Conservation (phyloP, 2,329 filamentous ascomycete genomes). For the Calonectria fujianensis region DNA sequence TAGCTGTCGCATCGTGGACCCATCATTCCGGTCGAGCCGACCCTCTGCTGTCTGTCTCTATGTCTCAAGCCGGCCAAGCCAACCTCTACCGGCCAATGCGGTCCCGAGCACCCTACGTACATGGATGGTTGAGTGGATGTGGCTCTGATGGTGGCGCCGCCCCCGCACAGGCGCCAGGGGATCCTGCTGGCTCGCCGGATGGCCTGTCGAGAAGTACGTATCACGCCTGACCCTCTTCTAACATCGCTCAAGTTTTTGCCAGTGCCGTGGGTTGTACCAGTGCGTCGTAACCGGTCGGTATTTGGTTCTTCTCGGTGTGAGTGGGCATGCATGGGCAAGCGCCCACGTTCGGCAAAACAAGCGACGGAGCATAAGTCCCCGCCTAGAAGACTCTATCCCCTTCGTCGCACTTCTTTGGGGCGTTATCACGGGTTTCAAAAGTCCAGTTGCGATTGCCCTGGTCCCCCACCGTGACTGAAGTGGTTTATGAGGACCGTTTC, state of each 20-base stretch:
- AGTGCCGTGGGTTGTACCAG: slow-evolving; percentile 20
- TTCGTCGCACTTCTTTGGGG: background rate
- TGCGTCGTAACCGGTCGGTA: slow-evolving; percentile 22
- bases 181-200: slow-evolving; percentile 18
- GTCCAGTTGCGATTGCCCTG: background rate
- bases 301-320: slow-evolving; percentile 12
- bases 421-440: background rate
- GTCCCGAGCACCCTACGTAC: slow-evolving; percentile 4
- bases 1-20: background rate
- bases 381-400: background rate
- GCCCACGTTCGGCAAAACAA: background rate
- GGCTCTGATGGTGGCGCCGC: slow-evolving; percentile 17
- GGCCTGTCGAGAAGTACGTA: background rate
- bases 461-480: slow-evolving; percentile 20
- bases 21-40: slow-evolving; percentile 25
- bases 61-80: slow-evolving; percentile 9
- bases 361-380: slow-evolving; percentile 6
- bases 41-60: background rate
- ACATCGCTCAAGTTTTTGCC: background rate
- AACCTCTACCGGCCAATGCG: background rate
- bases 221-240: slow-evolving; percentile 8
- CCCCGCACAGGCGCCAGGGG: slow-evolving; percentile 17
- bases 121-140: slow-evolving; percentile 14
- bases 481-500: slow-evolving; percentile 27
- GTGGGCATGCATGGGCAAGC: background rate